A percentile compares a stretch with the other conserved stretches of the same genome.
Conservation (phyloP, 2,329 filamentous ascomycete genomes). For the Elsinoe australis region DNA sequence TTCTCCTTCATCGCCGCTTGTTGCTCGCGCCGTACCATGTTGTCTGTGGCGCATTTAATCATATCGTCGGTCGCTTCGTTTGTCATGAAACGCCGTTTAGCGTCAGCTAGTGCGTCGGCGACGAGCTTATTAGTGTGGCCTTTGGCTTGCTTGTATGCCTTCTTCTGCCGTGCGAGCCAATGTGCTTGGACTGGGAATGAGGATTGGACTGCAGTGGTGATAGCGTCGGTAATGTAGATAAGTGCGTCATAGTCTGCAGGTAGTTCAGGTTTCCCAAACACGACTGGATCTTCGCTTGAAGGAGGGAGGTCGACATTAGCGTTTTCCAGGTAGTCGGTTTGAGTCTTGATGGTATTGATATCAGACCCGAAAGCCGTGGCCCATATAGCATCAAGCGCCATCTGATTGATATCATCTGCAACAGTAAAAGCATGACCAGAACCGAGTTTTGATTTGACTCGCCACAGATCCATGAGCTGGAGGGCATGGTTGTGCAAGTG, state of each 20-base stretch:
- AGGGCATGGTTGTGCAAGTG: slow-evolving; percentile 24
- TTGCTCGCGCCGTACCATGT: slow-evolving; percentile 31
- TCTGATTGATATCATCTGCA: slow-evolving; percentile 31
- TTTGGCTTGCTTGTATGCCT: slow-evolving; percentile 15
- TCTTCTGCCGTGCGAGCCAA: slow-evolving; percentile 20
- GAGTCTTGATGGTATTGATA: slow-evolving; percentile 25
- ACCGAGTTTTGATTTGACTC: slow-evolving; percentile 25
- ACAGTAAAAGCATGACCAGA: slow-evolving; percentile 31
- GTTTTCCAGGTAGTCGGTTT: slow-evolving; percentile 19
- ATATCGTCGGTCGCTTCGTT: slow-evolving; percentile 21
- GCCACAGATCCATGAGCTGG: slow-evolving; percentile 30
- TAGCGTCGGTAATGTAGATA: slow-evolving; percentile 21
- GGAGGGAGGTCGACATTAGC: slow-evolving; percentile 17
- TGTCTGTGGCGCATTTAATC: slow-evolving; percentile 30
- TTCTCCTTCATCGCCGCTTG: slow-evolving; percentile 32
- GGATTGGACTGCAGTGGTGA: slow-evolving; percentile 22
- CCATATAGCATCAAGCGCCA: slow-evolving; percentile 36
- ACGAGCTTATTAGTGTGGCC: slow-evolving; percentile 29
- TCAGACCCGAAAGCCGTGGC: slow-evolving; percentile 32
- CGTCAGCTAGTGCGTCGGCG: slow-evolving; percentile 29
- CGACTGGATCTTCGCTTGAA: slow-evolving; percentile 17
- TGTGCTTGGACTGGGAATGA: slow-evolving; percentile 25
- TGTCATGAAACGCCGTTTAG: slow-evolving; percentile 24
- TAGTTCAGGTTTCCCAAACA: slow-evolving; percentile 22
- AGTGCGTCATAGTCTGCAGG: slow-evolving; percentile 24